Percentiles rank a stretch among this genome's conserved stretches.
phyloP scores from a whole-genome alignment of 2,329 filamentous ascomycete species.

The Diaporthe sp. region DNA sequence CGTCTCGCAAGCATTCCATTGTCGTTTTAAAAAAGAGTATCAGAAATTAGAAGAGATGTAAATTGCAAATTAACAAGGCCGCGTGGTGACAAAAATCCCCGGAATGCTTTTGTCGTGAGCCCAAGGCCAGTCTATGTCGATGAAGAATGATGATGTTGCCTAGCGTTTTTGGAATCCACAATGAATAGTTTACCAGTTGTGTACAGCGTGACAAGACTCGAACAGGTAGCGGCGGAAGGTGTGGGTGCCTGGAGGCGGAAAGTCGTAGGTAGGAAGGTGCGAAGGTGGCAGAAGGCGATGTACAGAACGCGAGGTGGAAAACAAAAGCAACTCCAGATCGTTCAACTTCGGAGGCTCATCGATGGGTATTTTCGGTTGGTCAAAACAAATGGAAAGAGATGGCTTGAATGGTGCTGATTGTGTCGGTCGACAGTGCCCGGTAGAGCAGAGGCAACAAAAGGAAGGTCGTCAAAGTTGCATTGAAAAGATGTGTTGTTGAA shows the following conservation, averaged over 20 bases:
- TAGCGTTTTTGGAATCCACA: conserved; percentile 25
- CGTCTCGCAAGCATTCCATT: conserved; percentile 90
- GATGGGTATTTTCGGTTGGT: conserved; percentile 55
- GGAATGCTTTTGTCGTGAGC: conserved; percentile 37
- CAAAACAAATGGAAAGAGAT: conserved; percentile 53
- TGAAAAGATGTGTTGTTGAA: conserved; percentile 39
- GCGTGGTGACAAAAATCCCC: conserved; percentile 47
- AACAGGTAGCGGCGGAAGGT: conserved; percentile 30
- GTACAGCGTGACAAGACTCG: conserved; percentile 29
- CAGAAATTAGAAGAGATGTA: conserved; percentile 44
- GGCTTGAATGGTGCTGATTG: conserved; percentile 47
- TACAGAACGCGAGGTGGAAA: conserved; percentile 42
- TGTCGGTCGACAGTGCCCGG: conserved; percentile 49
- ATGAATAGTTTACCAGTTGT: conserved; percentile 36
- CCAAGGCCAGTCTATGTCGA: conserved; percentile 42
- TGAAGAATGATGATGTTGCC: conserved; percentile 42
- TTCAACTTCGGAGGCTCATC: conserved; percentile 63
- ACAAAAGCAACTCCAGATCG: conserved; percentile 56
- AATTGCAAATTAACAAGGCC: conserved; percentile 46
- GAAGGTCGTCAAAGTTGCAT: conserved; percentile 50
- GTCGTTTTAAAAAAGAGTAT: conserved; percentile 44
- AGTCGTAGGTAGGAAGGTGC: conserved; percentile 38
- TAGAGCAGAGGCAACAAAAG: conserved; percentile 48
- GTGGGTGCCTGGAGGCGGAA: neutral
- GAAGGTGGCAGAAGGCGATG: conserved; percentile 38